Base-by-base conservation (phyloP, 2,329 filamentous ascomycete species). In the Epichloe gansuensis region DNA sequence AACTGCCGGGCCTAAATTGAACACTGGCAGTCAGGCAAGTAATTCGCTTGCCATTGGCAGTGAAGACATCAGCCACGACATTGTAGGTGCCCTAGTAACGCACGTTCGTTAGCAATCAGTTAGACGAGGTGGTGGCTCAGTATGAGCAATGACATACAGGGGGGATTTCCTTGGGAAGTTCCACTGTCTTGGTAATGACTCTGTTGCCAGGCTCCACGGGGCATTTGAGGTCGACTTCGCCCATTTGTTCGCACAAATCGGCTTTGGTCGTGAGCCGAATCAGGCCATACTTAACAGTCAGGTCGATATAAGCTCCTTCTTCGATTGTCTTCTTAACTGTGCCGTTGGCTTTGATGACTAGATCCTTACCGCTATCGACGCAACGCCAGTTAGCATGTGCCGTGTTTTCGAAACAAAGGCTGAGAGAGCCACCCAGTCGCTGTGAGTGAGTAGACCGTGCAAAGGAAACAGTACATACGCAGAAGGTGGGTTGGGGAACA, bases 221-320 rank as follows among this genome's bases (percentile, higher is more conserved):
- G 70, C 93, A 98, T 61, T 87, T 72, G 53, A 97, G 74, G 61
- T 96, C 89, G 44, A 96, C 88, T 59, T 96, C 89, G 66, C 79
- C 74, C 58, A 95, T 80, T 67, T 95, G 85, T 55, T 96, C 87
- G 74, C 93, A 98, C 39, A 97, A 79, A 64, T 95, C 85, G 62
- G 84, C 82, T 59, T 77, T 79, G 58, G 86, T 86, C 68, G 80
- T 87, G 68, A 98, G 79, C 51, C 82, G 87, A 68, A 98, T 96
- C 58, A 95, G 76, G 55, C 91, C 91, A 68, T 95, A 96, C 73
- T 95, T 96, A 71, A 98, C 91, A 59, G 83, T 78, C 41, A 98
- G 68, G 47, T 84, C 75, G 56, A 96, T 85, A 61, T 87, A 88
- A 54, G 91, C 88, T 53, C 89, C 91, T 53, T 89, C 67, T 51